phyloP scores from a whole-genome alignment of 805 yeast species.

The Hemisphaericaspora nanyangensis region DNA sequence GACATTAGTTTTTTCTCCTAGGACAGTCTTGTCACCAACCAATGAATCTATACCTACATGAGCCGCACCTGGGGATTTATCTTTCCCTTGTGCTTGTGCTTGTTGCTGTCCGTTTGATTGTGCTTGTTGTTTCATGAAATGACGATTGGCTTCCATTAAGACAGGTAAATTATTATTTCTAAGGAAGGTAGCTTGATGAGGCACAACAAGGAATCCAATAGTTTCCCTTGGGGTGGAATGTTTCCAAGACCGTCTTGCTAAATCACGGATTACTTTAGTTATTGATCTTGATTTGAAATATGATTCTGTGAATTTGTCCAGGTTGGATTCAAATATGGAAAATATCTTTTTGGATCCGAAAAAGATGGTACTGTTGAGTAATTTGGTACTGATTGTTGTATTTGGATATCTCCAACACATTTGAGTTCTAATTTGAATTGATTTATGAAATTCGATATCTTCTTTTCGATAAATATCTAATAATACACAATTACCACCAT shows the following conservation, averaged over 20 bases:
- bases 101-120: constrained; percentile 26
- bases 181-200: constrained; percentile 65
- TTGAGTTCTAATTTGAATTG: constrained; percentile 75
- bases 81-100: constrained; percentile 21
- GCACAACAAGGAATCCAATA: constrained; percentile 67
- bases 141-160: constrained; percentile 86
- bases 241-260: constrained; percentile 90
- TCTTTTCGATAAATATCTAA: constrained; percentile 71
- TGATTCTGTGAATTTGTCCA: constrained; percentile 28
- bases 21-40: constrained; percentile 60
- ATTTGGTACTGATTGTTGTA: constrained; percentile 68
- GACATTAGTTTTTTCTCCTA: constrained; percentile 82
- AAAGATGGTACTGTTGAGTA: constrained; percentile 68
- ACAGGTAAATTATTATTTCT: constrained; percentile 77
- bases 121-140: constrained; percentile 65
- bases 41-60: constrained; percentile 84
- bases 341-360: constrained; percentile 46
- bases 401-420: constrained; percentile 87
- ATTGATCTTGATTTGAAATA: constrained; percentile 47
- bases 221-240: constrained; percentile 58
- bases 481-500: constrained; percentile 40
- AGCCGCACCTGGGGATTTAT: constrained; percentile 56
- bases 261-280: constrained; percentile 72
- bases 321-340: constrained; percentile 42
- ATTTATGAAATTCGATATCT: constrained; percentile 66